Base-by-base conservation (phyloP, 768 basidiomycete species). In the Collybiopsis confluens region DNA sequence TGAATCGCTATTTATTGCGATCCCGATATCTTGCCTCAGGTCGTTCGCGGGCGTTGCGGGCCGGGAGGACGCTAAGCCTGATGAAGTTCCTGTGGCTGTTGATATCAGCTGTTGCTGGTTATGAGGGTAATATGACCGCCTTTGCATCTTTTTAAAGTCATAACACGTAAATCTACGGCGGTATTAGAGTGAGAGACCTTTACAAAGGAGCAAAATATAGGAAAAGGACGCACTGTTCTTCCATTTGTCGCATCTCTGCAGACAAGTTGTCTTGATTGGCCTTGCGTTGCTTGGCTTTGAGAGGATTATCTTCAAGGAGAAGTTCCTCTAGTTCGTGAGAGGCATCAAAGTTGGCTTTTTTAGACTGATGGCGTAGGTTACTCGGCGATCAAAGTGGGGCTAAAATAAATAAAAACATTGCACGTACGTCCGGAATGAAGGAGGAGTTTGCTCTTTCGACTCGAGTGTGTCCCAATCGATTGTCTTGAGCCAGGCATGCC, bases 281-380 rank as follows among this genome's bases (percentile, higher is more conserved):
- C 67, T 96, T 98, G 47, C 96, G 83, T 57, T 89, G 86, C 64
- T 92, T 87, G 8, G 96, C 95, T 66, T 98, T 98, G 52, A 99
- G 76, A 40, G 96, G 96, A 62, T 98, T 98, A 65, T 98, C 95
- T 69, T 99, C 96, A 16, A 99, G 72, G 10, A 99, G 70, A 20
- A 99, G 77, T 70, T 99, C 96, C 65, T 99, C 96, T 33, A 99
- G 73, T 69, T 99, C 96, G 64, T 98, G 95, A 11, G 96, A 98
- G 24, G 96, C 95, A 65, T 99, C 96, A 65, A 99, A 99, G 69
- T 99, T 98, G 27, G 96, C 93, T 70, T 97, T 97, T 74, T 98
- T 98, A n/a, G 87, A 86, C 95, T 98, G 64, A 11, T 47, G 43
- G 33, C 28, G 24, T 30, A 33, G 30, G n/a, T n/a, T 13, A 13